phyloP scores from a whole-genome alignment of 768 basidiomycete species.

The Leccinellum luteum region DNA sequence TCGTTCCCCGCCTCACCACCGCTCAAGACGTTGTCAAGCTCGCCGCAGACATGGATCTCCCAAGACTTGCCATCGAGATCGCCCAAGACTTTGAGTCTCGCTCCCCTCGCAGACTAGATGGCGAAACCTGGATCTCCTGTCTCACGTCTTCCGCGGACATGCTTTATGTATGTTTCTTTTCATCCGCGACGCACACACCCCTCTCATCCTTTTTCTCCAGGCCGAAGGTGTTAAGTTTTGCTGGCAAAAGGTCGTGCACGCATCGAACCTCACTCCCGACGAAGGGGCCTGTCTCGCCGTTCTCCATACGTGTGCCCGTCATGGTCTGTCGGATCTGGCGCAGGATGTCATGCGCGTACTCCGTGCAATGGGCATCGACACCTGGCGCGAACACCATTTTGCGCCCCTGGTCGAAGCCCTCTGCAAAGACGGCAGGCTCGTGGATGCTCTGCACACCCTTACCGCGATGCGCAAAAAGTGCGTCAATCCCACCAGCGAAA shows the following conservation, averaged over 20 bases:
- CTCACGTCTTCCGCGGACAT: conserved; percentile 61
- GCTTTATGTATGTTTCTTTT: conserved; percentile 61
- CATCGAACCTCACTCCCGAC: conserved; percentile 56
- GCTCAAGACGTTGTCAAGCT: conserved; percentile 52
- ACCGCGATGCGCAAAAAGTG: conserved; percentile 55
- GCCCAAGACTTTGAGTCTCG: conserved; percentile 56
- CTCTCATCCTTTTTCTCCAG: conserved; percentile 35
- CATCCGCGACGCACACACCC: background rate
- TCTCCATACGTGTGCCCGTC: conserved; percentile 69
- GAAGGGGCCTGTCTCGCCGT: conserved; percentile 73
- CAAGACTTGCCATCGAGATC: conserved; percentile 72
- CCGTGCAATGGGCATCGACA: conserved; percentile 42
- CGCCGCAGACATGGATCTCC: conserved; percentile 51
- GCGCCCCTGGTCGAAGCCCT: conserved; percentile 76
- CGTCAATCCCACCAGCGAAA: conserved; percentile 48
- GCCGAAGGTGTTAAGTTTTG: conserved; percentile 59
- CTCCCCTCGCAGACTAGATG: conserved; percentile 51
- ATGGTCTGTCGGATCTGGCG: conserved; percentile 69
- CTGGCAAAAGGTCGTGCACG: conserved; percentile 60
- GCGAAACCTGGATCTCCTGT: conserved; percentile 62
- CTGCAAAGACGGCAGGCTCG: conserved; percentile 51
- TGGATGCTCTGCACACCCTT: conserved; percentile 62
- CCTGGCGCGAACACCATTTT: conserved; percentile 70
- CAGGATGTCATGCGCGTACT: conserved; percentile 61
- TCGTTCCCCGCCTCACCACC: conserved; percentile 50